Evolutionary conservation across 805 yeast species (phyloP).

Genomic region (Yamadazyma nakazawae): DNA sequence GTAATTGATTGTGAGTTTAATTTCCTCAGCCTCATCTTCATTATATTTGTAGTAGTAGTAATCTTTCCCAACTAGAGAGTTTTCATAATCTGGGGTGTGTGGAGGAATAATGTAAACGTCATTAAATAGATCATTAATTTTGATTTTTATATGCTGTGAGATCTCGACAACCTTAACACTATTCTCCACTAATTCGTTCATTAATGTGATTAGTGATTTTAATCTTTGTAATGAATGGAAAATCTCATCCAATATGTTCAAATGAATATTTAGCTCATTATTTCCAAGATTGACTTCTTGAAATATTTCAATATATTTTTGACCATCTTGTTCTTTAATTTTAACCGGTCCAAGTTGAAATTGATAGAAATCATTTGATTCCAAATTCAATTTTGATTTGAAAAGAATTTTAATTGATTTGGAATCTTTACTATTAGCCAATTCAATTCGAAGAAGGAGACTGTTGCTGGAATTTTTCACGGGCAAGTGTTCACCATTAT

Average conservation of each 20-base stretch:
- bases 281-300: slow-evolving; percentile 26
- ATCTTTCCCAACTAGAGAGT: slow-evolving; percentile 17
- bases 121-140: slow-evolving; percentile 23
- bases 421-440: slow-evolving; percentile 19
- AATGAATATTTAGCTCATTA: slow-evolving; percentile 14
- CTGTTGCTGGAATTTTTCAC: slow-evolving; percentile 31
- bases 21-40: slow-evolving; percentile 12
- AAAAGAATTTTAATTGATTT: slow-evolving; percentile 10
- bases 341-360: slow-evolving; percentile 19
- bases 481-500: slow-evolving; percentile 9
- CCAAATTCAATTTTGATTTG: slow-evolving; percentile 22
- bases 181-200: slow-evolving; percentile 30
- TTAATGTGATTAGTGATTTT: slow-evolving; percentile 28
- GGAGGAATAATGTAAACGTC: slow-evolving; percentile 13
- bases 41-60: slow-evolving; percentile 10
- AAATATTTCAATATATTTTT: slow-evolving; percentile 26
- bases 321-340: slow-evolving; percentile 19
- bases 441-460: slow-evolving; percentile 28
- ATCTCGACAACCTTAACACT: slow-evolving; percentile 27
- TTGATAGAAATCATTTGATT: slow-evolving; percentile 25
- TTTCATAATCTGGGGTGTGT: background rate
- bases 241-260: slow-evolving; percentile 18
- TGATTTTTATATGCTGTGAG: slow-evolving; percentile 26
- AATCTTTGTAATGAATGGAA: slow-evolving; percentile 31
- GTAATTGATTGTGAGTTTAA: slow-evolving; percentile 14